These are phyloP conservation scores for Elaeagnus macrophylla DNA, from an alignment of 306 rosid species.

Conservation along the genomic window DNA sequence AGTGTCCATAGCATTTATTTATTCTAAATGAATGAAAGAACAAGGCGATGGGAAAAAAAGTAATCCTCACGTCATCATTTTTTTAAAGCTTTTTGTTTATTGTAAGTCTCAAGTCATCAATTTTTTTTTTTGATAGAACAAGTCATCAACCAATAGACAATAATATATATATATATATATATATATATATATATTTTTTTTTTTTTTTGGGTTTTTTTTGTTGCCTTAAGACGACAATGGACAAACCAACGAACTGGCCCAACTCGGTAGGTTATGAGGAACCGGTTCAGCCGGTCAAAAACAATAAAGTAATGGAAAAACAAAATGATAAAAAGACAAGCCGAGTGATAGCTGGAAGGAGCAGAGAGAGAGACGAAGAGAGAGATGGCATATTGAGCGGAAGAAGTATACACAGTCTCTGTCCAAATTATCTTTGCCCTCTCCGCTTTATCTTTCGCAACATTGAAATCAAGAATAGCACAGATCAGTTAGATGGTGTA, in stretches of 20 bases:
- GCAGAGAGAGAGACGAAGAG: conserved; percentile 14
- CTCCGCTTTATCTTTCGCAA: conserved; percentile 5
- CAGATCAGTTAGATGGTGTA: conserved; percentile 8
- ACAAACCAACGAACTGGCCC: background rate
- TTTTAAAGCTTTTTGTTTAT: no score
- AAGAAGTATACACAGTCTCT: conserved; percentile 30
- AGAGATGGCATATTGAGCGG: conserved; percentile 50
- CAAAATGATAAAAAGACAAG: conserved; percentile 10
- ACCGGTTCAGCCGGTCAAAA: conserved; percentile 33
- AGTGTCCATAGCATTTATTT: no score
- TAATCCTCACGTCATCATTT: no score
- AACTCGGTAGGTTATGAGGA: conserved; percentile 4
- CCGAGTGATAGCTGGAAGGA: conserved; percentile 5
- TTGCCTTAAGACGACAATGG: background rate
- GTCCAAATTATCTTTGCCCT: background rate
- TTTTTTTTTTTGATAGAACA: no score
- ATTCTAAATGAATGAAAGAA: no score
- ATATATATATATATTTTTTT: no score
- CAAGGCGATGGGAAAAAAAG: no score
- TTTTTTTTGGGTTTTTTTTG: no score
- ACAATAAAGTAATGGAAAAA: conserved; percentile 7
- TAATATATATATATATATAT: no score
- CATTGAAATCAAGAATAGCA: background rate
- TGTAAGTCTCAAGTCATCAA: no score
- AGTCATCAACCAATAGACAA: no score